Percentiles rank a stretch among this genome's conserved stretches.
These are phyloP conservation scores for Neopestalotiopsis clavispora DNA, from an alignment of 2,329 filamentous ascomycete species.

Conservation along the genomic window DNA sequence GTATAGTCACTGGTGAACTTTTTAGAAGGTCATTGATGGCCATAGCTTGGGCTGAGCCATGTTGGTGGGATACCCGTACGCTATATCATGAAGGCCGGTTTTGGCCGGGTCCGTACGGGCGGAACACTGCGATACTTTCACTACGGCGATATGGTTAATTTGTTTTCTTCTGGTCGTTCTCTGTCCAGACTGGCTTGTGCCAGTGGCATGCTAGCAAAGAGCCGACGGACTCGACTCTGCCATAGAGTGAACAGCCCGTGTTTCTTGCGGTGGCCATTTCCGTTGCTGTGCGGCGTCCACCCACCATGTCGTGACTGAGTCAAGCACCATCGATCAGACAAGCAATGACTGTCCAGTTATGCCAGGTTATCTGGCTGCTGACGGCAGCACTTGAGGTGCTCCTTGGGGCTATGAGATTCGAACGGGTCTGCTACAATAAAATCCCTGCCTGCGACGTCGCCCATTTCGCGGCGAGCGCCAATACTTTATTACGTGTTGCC, in stretches of 20 bases:
- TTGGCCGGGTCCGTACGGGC: not conserved
- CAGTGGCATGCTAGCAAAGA: not conserved
- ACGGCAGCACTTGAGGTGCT: not conserved
- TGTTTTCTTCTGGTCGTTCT: not conserved
- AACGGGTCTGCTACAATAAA: not conserved
- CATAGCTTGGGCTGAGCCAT: constrained; percentile 1
- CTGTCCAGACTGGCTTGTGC: not conserved
- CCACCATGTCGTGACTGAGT: constrained; percentile 3
- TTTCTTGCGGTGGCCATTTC: not conserved
- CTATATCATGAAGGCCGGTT: not conserved
- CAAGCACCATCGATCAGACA: not conserved
- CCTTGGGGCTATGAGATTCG: not conserved
- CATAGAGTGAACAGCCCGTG: not conserved
- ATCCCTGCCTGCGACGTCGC: not conserved
- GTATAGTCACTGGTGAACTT: not conserved
- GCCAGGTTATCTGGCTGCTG: not conserved
- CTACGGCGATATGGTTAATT: not conserved
- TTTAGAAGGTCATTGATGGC: not conserved
- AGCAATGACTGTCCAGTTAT: not conserved
- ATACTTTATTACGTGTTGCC: not conserved
- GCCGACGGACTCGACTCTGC: not conserved
- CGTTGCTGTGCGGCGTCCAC: constrained; percentile 12
- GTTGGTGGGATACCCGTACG: not conserved
- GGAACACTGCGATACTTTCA: not conserved
- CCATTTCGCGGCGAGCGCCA: not conserved